phyloP scores from a whole-genome alignment of 2,329 filamentous ascomycete genomes.

The Diaporthe sp. region DNA sequence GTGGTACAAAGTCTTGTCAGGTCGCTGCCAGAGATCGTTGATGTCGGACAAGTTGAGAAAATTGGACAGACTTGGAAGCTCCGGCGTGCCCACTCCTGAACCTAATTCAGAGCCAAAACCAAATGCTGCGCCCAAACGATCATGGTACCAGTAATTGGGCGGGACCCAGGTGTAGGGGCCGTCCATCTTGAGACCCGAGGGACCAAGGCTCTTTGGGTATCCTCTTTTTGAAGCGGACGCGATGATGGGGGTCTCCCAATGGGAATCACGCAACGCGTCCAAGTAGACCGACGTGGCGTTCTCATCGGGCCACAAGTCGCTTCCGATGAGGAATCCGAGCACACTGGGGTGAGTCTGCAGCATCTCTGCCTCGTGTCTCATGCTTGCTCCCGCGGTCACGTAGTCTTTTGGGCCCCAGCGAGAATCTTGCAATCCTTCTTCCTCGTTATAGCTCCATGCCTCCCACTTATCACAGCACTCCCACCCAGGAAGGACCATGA shows the following conservation, averaged over 20 bases:
- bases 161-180: conserved; percentile 77
- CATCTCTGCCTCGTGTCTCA: conserved; percentile 72
- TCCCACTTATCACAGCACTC: conserved; percentile 80
- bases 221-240: conserved; percentile 69
- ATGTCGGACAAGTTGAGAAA: conserved; percentile 67
- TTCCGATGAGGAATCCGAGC: conserved; percentile 70
- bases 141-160: conserved; percentile 74
- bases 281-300: conserved; percentile 67
- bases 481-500: conserved; percentile 75
- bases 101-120: conserved; percentile 75
- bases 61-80: conserved; percentile 64
- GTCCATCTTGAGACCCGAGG: conserved; percentile 75
- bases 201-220: conserved; percentile 64
- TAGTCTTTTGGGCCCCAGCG: conserved; percentile 69
- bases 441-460: conserved; percentile 71
- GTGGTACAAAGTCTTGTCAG: conserved; percentile 68
- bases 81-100: conserved; percentile 73
- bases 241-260: conserved; percentile 71
- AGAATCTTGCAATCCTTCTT: conserved; percentile 49
- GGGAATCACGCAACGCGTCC: conserved; percentile 59
- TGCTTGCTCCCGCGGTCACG: conserved; percentile 64
- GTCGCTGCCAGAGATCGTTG: conserved; percentile 68
- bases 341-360: conserved; percentile 72
- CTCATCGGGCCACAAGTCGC: conserved; percentile 74
- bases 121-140: conserved; percentile 67